Percentiles rank a stretch among this genome's conserved stretches.
Conservation (phyloP, 169 alveolate species). For the Amoebophrya sp. region DNA sequence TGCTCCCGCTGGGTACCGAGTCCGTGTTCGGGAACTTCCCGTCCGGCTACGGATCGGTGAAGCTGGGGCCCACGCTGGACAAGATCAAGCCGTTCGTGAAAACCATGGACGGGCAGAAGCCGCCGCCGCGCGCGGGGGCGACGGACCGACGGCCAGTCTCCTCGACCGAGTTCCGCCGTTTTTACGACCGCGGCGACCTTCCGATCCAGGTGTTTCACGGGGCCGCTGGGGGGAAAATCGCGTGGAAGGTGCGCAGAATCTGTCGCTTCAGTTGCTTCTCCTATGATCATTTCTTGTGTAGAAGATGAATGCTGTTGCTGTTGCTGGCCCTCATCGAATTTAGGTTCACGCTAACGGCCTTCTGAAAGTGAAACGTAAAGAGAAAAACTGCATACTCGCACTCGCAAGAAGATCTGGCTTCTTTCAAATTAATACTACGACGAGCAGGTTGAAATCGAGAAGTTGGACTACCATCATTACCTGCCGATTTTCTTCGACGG, state of each 20-base stretch:
- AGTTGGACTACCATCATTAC: slow-evolving; percentile 77
- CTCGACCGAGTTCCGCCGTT: too few species aligned
- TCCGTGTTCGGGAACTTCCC: too few species aligned
- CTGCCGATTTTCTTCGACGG: slow-evolving; percentile 86
- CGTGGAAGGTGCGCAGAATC: slow-evolving; percentile 42
- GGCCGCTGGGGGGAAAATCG: slow-evolving; percentile 55
- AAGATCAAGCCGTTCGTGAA: too few species aligned
- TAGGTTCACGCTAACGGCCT: not conserved
- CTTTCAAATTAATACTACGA: not conserved
- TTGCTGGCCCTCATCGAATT: not conserved
- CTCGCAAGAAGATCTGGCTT: not conserved
- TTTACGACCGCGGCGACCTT: slow-evolving; percentile 78
- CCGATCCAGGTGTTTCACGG: slow-evolving; percentile 50
- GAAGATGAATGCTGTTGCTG: not conserved
- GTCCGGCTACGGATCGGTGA: too few species aligned
- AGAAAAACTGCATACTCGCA: not conserved
- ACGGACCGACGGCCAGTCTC: too few species aligned
- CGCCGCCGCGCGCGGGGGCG: too few species aligned
- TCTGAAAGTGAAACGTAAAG: too few species aligned
- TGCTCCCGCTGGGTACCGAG: too few species aligned
- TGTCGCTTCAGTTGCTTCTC: too few species aligned
- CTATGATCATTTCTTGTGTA: not conserved
- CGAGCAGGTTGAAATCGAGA: slow-evolving; percentile 49
- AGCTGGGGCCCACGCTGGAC: too few species aligned
- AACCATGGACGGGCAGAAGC: too few species aligned